Base-by-base conservation (phyloP, 495 filamentous ascomycete species). In the Neurospora sublineolata region DNA sequence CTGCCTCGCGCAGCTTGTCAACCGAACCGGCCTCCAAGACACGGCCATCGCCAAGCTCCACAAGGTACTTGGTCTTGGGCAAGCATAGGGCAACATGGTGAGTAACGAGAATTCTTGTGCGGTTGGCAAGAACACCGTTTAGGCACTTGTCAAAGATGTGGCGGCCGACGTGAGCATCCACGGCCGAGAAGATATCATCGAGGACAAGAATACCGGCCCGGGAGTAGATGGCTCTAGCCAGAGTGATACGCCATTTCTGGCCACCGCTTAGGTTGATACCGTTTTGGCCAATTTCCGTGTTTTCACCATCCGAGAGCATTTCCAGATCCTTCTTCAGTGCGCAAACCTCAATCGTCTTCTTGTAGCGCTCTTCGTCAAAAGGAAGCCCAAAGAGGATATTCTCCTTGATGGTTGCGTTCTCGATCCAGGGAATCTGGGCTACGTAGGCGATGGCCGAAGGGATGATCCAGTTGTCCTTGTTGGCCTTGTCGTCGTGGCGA, bases 211-310 rank as follows among this genome's bases (percentile, higher is more conserved):
- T 90, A 0, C 91, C 90, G 6, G 93, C 93, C 2, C 93, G 83
- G 3, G 91, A 93, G 77, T 96, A 95, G 37, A 94, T 81, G 9
- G 93, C 92, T 37, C 93, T 80, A 3, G 92, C 93, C 70, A 96
- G 88, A 4, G 91, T 90, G 38, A 95, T 82, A 60, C 93, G 84
- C 93, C 93, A 96, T 75, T 89, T 86, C 77, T 96, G 93, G 14
- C 93, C 93, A 73, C 93, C 93, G 73, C 90, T 93, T 4, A 96
- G 80, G 75, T 94, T 95, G 75, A 95, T 90, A 14, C 93, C 93
- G 71, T 94, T 93, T 0, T 91, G 89, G 18, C 89, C 92, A 69
- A 95, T 92, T 73, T 94, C 92, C 0, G 92, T 95, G 44, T 86
- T 78, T 70, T 94, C 92, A 14, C 91, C 91, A 76, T 93, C 91